Conservation (phyloP, 2,329 filamentous ascomycete species). For the Lasiodiplodia sp. region DNA sequence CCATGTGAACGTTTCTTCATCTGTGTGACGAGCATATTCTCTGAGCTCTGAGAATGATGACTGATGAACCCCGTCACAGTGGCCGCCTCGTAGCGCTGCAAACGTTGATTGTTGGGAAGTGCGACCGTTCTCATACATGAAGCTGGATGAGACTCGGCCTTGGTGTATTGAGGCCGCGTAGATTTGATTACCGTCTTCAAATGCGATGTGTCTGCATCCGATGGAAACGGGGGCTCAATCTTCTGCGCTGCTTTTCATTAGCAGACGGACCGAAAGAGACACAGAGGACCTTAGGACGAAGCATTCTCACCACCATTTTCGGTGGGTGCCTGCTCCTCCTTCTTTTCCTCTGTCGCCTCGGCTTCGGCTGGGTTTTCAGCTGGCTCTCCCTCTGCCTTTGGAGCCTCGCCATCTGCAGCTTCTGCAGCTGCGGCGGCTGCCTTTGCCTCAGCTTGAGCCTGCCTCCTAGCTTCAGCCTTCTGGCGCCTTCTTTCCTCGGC, state of each 20-base stretch:
- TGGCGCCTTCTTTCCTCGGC: slow-evolving; percentile 54
- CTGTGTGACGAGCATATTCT: slow-evolving; percentile 8
- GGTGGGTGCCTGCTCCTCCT: slow-evolving; percentile 30
- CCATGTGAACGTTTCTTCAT: slow-evolving; percentile 1
- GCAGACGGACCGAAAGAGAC: slow-evolving; percentile 19
- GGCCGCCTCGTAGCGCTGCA: not conserved
- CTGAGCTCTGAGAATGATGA: slow-evolving; percentile 6
- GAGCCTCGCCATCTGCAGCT: slow-evolving; percentile 36
- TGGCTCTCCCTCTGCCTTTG: not conserved
- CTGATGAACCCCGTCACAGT: not conserved
- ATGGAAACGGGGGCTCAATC: not conserved
- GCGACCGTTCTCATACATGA: not conserved
- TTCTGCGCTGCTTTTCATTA: slow-evolving; percentile 9
- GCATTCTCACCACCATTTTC: slow-evolving; percentile 30
- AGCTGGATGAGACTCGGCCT: not conserved
- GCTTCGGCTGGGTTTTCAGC: slow-evolving; percentile 3
- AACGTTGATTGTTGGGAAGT: not conserved
- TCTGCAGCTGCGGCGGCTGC: slow-evolving; percentile 38
- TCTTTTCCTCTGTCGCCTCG: slow-evolving; percentile 22
- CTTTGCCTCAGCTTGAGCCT: slow-evolving; percentile 41
- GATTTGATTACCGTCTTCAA: not conserved
- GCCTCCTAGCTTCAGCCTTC: slow-evolving; percentile 28
- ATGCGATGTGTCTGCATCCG: not conserved
- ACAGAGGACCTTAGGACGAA: slow-evolving; percentile 5
- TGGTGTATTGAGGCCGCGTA: not conserved